Evolutionary conservation across 306 rosid genomes (phyloP).

Genomic region (Macrotyloma uniflorum): DNA sequence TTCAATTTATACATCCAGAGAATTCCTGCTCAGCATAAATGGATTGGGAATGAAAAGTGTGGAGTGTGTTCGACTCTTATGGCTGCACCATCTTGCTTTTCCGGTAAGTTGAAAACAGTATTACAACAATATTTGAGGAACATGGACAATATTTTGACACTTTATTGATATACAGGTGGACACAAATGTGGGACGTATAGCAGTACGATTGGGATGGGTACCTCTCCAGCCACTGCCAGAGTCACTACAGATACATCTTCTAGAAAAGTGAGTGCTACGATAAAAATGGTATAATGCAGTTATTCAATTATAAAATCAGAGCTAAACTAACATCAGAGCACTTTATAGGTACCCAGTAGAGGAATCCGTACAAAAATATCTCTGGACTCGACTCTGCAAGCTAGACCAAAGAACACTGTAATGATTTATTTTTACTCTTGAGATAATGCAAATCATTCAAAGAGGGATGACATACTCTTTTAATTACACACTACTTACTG

Average conservation of each 20-base stretch:
- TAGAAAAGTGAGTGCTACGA: constrained; percentile 70
- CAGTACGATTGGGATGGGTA: constrained; percentile 98
- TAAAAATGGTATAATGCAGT: constrained; percentile 20
- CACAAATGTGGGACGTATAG: constrained; percentile 99
- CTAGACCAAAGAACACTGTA: constrained; percentile 93
- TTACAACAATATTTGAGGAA: constrained; percentile 31
- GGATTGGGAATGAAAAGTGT: constrained; percentile 98
- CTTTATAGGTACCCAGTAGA: constrained; percentile 78
- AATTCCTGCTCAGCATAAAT: constrained; percentile 85
- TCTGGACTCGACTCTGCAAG: constrained; percentile 96
- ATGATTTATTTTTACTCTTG: no score
- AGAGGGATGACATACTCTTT: background rate
- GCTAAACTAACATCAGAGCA: constrained; percentile 42
- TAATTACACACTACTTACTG: no score
- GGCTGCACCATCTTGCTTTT: constrained; percentile 98
- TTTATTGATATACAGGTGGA: constrained; percentile 64
- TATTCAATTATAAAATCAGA: constrained; percentile 25
- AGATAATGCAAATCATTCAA: constrained; percentile 21
- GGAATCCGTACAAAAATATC: constrained; percentile 86
- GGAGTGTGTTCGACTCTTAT: constrained; percentile 96
- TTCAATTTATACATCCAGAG: constrained; percentile 57
- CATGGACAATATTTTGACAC: constrained; percentile 30
- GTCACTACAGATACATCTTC: constrained; percentile 90
- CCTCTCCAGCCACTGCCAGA: constrained; percentile 97
- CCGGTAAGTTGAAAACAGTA: constrained; percentile 71